Conservation (phyloP, 225 moss, liverwort and hornwort genomes). For the Lunularia cruciata region DNA sequence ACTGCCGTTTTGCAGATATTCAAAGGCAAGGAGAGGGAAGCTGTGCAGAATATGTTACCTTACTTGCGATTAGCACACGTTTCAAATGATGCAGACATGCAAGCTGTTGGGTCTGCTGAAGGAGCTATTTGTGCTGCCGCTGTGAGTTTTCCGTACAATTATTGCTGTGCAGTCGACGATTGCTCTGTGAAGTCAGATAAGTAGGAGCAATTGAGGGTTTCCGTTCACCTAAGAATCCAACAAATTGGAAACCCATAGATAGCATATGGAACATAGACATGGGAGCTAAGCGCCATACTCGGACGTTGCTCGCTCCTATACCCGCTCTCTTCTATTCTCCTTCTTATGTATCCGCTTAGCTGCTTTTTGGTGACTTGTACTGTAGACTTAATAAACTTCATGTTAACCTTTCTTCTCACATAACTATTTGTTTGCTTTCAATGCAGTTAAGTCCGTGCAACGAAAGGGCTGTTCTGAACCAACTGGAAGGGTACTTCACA, state of each 20-base stretch:
- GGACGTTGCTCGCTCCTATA: no score
- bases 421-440: not conserved
- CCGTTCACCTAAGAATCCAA: no score
- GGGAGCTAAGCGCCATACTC: no score
- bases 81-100: constrained; percentile 83
- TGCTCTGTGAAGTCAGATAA: not conserved
- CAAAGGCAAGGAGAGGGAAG: constrained; percentile 82
- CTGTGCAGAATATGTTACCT: constrained; percentile 84
- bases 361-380: not conserved
- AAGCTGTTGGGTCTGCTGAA: constrained; percentile 81
- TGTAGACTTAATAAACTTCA: not conserved
- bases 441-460: constrained; percentile 88
- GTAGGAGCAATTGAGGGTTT: no score
- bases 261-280: no score
- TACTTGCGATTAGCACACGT: constrained; percentile 90
- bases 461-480: constrained; percentile 87
- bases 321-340: no score
- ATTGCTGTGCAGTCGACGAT: no score
- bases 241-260: no score
- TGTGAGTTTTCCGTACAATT: constrained; percentile 8
- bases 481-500: constrained; percentile 62
- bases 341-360: no score
- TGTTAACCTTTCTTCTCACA: not conserved
- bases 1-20: constrained; percentile 54
- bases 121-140: constrained; percentile 88